These are phyloP conservation scores for Penicillium sp. DNA, from an alignment of 2,329 filamentous ascomycete genomes.

Conservation along the genomic window DNA sequence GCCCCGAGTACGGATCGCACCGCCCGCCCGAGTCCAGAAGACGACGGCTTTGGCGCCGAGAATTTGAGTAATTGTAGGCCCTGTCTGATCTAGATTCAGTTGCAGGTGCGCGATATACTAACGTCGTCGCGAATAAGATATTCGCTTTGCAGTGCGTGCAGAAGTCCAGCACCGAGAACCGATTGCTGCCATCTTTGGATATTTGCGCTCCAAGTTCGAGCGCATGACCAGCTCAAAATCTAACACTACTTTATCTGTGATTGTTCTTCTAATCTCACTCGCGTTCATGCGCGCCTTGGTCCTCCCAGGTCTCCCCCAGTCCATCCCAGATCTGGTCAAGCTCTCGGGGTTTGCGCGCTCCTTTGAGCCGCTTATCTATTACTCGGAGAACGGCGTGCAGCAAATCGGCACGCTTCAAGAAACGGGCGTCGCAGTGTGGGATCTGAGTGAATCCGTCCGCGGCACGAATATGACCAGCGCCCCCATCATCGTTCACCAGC, in stretches of 20 bases:
- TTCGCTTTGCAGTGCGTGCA: slow-evolving; percentile 82
- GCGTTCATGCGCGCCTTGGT: slow-evolving; percentile 67
- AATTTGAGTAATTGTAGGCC: slow-evolving; percentile 56
- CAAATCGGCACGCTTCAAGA: slow-evolving; percentile 88
- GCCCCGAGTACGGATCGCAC: slow-evolving; percentile 29
- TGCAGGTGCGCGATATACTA: slow-evolving; percentile 35
- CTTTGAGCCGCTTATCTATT: slow-evolving; percentile 93
- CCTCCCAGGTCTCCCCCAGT: slow-evolving; percentile 65
- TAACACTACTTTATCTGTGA: slow-evolving; percentile 63
- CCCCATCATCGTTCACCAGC: slow-evolving; percentile 77
- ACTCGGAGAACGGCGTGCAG: slow-evolving; percentile 82
- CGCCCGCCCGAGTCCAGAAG: slow-evolving; percentile 27
- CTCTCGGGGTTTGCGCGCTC: slow-evolving; percentile 85
- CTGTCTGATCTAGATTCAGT: slow-evolving; percentile 27
- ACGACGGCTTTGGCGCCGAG: slow-evolving; percentile 40
- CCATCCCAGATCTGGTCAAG: slow-evolving; percentile 84
- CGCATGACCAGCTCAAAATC: slow-evolving; percentile 69
- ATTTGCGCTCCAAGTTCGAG: slow-evolving; percentile 62
- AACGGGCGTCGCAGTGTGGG: slow-evolving; percentile 91
- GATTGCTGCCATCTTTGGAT: slow-evolving; percentile 71
- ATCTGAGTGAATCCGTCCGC: slow-evolving; percentile 86
- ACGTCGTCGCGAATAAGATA: slow-evolving; percentile 59
- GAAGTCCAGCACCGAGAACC: slow-evolving; percentile 88
- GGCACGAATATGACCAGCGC: slow-evolving; percentile 89
- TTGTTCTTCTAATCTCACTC: slow-evolving; percentile 66